Conservation (phyloP, 1,284 basidiomycete species). For the Ustilago cynodontis region DNA sequence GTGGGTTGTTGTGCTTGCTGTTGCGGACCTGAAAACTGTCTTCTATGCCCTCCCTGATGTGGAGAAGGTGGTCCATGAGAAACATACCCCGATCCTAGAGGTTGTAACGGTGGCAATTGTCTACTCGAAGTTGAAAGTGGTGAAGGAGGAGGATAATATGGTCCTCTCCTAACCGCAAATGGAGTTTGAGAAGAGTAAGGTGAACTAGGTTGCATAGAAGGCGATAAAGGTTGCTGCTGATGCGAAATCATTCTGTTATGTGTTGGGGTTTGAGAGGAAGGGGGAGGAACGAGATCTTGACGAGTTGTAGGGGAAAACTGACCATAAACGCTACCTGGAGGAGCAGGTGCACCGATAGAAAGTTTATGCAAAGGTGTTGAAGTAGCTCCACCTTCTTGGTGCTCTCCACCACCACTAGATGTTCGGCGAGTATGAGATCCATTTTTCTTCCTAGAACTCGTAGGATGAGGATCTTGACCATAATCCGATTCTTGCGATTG, state of each 20-base stretch:
- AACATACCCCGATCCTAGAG: constrained; percentile 12
- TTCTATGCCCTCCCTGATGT: constrained; percentile 14
- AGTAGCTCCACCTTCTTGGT: constrained; percentile 18
- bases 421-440: constrained; percentile 23
- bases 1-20: constrained; percentile 2
- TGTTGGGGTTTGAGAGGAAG: constrained; percentile 33
- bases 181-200: constrained; percentile 41
- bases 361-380: constrained; percentile 53
- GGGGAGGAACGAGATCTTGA: constrained; percentile 9
- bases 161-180: constrained; percentile 25
- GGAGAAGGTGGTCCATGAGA: constrained; percentile 35
- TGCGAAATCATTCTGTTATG: constrained; percentile 42
- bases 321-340: constrained; percentile 39
- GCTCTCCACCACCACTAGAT: constrained; percentile 16
- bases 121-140: constrained; percentile 27
- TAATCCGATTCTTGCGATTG: constrained; percentile 52
- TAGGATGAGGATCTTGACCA: constrained; percentile 22
- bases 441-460: constrained; percentile 30
- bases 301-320: constrained; percentile 32
- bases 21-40: constrained; percentile 31
- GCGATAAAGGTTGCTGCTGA: constrained; percentile 29
- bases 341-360: constrained; percentile 52
- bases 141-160: constrained; percentile 38
- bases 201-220: constrained; percentile 38
- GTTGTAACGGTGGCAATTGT: constrained; percentile 34